Evolutionary conservation across 345 rosid genomes (phyloP).

Genomic region (Gossypium longicalyx): DNA sequence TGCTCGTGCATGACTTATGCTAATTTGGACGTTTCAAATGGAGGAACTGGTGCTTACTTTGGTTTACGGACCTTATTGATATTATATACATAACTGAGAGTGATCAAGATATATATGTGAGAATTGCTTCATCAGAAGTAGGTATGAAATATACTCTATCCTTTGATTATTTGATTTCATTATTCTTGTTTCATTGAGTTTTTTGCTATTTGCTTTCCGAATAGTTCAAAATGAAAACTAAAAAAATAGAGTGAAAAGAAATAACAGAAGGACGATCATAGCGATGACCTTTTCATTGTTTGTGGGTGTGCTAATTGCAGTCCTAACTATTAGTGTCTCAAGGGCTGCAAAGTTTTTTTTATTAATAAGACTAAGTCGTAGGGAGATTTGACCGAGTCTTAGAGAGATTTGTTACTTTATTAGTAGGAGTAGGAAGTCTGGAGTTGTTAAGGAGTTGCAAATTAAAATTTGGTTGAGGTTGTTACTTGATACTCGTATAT

Average conservation of each 20-base stretch:
- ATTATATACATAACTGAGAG: constrained; percentile 25
- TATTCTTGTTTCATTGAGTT: not conserved
- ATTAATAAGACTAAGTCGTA: too few relatives aligned
- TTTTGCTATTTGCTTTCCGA: not conserved
- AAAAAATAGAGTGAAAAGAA: not conserved
- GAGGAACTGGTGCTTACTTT: constrained; percentile 41
- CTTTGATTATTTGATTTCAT: not conserved
- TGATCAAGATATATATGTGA: constrained; percentile 36
- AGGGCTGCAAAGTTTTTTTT: too few relatives aligned
- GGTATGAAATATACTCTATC: constrained; percentile 13
- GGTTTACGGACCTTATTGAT: constrained; percentile 35
- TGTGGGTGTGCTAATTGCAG: not conserved
- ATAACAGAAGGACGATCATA: not conserved
- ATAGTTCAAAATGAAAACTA: not conserved
- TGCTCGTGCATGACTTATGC: constrained; percentile 51
- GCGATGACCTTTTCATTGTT: not conserved
- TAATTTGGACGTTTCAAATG: constrained; percentile 25
- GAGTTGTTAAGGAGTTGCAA: too few relatives aligned
- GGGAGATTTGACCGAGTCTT: too few relatives aligned
- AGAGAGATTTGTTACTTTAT: not conserved
- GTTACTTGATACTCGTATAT: too few relatives aligned
- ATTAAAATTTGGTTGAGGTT: too few relatives aligned
- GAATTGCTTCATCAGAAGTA: constrained; percentile 30
- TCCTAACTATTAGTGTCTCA: not conserved
- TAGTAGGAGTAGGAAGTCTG: too few relatives aligned